Evolutionary conservation across 306 rosid genomes (phyloP).

Genomic region (Lathyrus oleraceus): DNA sequence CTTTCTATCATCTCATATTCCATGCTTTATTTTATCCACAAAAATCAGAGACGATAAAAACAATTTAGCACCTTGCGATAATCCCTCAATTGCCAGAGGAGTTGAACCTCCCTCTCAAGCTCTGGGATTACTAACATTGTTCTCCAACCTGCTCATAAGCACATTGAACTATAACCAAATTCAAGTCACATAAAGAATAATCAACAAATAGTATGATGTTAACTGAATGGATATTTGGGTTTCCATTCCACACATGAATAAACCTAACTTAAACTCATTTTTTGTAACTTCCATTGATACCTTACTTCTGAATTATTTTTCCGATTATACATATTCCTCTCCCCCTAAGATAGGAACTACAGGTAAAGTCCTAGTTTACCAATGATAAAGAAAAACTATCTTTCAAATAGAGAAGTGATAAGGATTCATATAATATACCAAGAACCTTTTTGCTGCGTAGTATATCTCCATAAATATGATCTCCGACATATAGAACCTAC

Average conservation of each 20-base stretch:
- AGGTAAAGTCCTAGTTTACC: neutral
- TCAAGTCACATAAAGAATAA: constrained; percentile 1
- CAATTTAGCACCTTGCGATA: constrained; percentile 68
- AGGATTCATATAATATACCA: constrained; percentile 55
- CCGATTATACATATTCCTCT: neutral
- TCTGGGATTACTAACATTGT: constrained; percentile 99
- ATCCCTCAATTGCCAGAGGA: constrained; percentile 73
- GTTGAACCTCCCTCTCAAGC: constrained; percentile 88
- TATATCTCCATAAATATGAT: constrained; percentile 97
- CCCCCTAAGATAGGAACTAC: constrained; percentile 12
- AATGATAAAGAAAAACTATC: neutral
- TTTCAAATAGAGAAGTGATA: neutral
- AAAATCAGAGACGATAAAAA: neutral
- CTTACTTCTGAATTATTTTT: constrained; percentile 9
- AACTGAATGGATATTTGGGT: neutral
- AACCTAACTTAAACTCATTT: constrained; percentile 1
- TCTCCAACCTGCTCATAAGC: constrained; percentile 80
- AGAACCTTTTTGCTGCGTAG: constrained; percentile 97
- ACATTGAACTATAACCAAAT: constrained; percentile 23
- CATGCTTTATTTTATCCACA: neutral
- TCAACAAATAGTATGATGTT: constrained; percentile 1
- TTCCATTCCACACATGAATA: neutral
- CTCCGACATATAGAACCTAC: constrained; percentile 97
- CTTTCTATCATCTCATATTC: neutral
- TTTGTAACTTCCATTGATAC: constrained; percentile 10